phyloP scores from a whole-genome alignment of 2,329 filamentous ascomycete species.

The Ceratocystis cubensis region DNA sequence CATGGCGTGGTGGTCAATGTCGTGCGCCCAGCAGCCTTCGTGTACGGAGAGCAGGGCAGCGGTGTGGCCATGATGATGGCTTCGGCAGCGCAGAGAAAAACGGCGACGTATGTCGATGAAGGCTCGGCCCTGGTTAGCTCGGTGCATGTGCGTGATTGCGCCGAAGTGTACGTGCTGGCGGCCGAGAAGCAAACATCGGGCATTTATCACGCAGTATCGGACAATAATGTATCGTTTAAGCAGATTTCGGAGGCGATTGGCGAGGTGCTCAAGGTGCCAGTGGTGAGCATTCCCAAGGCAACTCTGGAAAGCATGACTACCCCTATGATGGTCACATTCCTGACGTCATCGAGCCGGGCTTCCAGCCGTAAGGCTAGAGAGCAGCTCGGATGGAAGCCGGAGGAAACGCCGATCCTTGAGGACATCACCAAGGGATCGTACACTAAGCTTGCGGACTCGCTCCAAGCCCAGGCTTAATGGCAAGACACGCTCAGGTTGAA shows the following conservation, averaged over 20 bases:
- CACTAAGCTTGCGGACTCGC: constrained; percentile 19
- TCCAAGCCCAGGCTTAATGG: constrained; percentile 14
- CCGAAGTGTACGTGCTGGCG: constrained; percentile 31
- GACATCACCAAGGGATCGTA: constrained; percentile 28
- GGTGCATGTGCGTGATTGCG: constrained; percentile 35
- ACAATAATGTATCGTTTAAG: constrained; percentile 27
- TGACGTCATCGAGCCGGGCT: constrained; percentile 28
- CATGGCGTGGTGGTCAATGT: constrained; percentile 29
- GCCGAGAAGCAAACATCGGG: constrained; percentile 28
- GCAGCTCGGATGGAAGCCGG: constrained; percentile 31
- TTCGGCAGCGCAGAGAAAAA: constrained; percentile 26
- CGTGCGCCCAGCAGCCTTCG: constrained; percentile 33
- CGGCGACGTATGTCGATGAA: constrained; percentile 26
- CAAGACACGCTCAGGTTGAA: neutral
- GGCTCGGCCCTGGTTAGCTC: constrained; percentile 26
- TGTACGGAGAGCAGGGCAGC: constrained; percentile 34
- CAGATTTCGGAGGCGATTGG: constrained; percentile 26
- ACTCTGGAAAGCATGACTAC: constrained; percentile 26
- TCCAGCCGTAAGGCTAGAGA: constrained; percentile 30
- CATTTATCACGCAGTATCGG: constrained; percentile 29
- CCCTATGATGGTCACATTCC: constrained; percentile 28
- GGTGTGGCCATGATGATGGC: constrained; percentile 29
- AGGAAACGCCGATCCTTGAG: constrained; percentile 28
- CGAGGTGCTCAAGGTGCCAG: constrained; percentile 23
- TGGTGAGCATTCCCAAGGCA: constrained; percentile 22